phyloP scores from a whole-genome alignment of 768 basidiomycete genomes.

The Boletales sp. region DNA sequence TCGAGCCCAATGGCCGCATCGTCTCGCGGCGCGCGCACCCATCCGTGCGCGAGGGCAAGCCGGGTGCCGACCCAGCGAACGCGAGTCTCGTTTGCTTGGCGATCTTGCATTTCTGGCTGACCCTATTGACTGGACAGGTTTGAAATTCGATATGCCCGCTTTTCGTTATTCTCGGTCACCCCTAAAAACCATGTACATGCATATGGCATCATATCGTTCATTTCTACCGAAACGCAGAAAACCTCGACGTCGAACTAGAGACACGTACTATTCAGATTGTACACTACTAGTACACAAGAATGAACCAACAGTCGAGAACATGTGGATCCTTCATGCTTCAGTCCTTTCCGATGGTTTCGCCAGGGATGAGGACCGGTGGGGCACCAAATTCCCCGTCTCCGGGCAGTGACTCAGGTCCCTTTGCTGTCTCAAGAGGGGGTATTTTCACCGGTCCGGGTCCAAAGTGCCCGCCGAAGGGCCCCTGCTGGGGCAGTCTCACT shows the following conservation, averaged over 20 bases:
- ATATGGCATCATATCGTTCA: no score
- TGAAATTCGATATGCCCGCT: constrained; percentile 6
- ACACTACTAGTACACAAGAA: not conserved
- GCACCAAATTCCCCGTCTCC: constrained; percentile 27
- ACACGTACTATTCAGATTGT: no score
- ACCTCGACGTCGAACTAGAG: not conserved
- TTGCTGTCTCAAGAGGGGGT: constrained; percentile 20
- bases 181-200: not conserved
- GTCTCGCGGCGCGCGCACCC: constrained; percentile 12
- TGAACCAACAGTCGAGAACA: not conserved
- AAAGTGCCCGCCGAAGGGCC: constrained; percentile 11
- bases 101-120: not conserved
- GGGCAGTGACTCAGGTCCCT: constrained; percentile 20
- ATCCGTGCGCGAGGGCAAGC: not conserved
- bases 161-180: not conserved
- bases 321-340: no score
- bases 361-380: constrained; percentile 24
- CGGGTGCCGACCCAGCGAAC: constrained; percentile 11
- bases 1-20: constrained; percentile 24
- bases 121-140: not conserved
- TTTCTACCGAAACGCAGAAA: not conserved
- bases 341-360: constrained; percentile 24
- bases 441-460: constrained; percentile 19
- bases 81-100: constrained; percentile 9
- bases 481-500: constrained; percentile 7